Conservation (phyloP, 116 monocot genomes). For the Iris pallida region DNA sequence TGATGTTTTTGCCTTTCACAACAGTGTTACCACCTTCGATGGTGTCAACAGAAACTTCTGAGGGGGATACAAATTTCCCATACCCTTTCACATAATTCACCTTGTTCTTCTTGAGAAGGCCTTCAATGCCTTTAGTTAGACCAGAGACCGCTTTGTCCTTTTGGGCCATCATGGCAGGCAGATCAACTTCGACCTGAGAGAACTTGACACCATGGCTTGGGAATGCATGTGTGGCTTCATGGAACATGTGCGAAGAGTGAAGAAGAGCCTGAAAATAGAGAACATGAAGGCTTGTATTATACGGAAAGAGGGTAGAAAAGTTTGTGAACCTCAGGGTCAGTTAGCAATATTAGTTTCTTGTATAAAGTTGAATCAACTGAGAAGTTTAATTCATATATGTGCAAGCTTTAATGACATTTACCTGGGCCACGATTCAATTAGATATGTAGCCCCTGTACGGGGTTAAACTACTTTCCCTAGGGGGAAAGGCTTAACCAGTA, state of each 20-base stretch:
- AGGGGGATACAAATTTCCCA: conserved; percentile 73
- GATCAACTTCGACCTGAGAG: conserved; percentile 65
- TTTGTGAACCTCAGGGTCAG: too few relatives aligned
- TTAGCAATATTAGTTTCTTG: too few relatives aligned
- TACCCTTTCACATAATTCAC: conserved; percentile 86
- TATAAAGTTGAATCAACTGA: too few relatives aligned
- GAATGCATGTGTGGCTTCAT: conserved; percentile 84
- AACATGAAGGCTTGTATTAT: neutral
- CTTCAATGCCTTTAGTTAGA: conserved; percentile 86
- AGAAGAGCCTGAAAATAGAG: conserved; percentile 71
- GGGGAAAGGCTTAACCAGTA: too few relatives aligned
- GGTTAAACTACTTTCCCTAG: too few relatives aligned
- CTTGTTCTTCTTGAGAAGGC: conserved; percentile 96
- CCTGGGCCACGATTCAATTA: too few relatives aligned
- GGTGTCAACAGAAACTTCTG: conserved; percentile 77
- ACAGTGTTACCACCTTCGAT: conserved; percentile 52
- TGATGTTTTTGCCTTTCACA: conserved; percentile 81
- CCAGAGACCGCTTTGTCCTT: conserved; percentile 92
- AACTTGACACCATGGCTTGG: conserved; percentile 77
- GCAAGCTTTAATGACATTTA: too few relatives aligned
- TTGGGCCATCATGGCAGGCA: conserved; percentile 86
- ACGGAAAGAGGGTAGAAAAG: too few relatives aligned
- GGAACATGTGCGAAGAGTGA: conserved; percentile 93
- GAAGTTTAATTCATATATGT: too few relatives aligned
- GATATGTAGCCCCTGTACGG: too few relatives aligned